Percentiles rank a stretch among this genome's conserved stretches.
Conservation (phyloP, 306 rosid genomes). For the Cucumis hystrix region DNA sequence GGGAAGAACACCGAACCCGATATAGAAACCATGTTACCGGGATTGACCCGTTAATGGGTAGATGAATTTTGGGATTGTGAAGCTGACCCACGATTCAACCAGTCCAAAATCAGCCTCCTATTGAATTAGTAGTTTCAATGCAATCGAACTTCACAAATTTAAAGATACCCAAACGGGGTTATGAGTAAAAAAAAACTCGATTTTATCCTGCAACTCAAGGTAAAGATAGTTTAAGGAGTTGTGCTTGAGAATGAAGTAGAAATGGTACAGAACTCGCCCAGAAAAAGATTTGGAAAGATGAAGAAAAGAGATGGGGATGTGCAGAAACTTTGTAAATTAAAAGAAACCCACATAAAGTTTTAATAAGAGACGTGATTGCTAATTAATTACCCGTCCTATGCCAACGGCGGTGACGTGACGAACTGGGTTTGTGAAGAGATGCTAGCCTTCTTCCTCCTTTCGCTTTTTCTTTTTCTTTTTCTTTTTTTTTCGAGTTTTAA, state of each 20-base stretch:
- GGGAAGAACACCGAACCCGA: slow-evolving; percentile 32
- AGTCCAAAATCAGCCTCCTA: not conserved
- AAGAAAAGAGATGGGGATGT: not conserved
- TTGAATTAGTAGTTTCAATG: not conserved
- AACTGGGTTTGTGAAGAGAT: not conserved
- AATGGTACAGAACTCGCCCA: not conserved
- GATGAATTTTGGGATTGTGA: not conserved
- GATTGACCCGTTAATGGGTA: slow-evolving; percentile 1
- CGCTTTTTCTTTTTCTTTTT: not conserved
- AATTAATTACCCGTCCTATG: not conserved
- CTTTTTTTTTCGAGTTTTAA: not conserved
- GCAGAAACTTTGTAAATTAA: not conserved
- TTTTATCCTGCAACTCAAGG: not conserved
- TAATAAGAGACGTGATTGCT: not conserved
- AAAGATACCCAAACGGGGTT: not conserved
- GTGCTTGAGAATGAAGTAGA: not conserved
- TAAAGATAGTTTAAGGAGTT: not conserved
- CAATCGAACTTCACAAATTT: not conserved
- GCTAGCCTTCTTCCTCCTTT: not conserved
- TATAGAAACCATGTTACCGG: slow-evolving; percentile 37
- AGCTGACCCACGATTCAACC: slow-evolving; percentile 8
- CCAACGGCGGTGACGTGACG: not conserved
- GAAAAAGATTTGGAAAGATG: not conserved
- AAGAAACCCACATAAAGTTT: not conserved
- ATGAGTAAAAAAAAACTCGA: not conserved